phyloP scores from a whole-genome alignment of 768 basidiomycete species.

The Strobilomyces confusus region DNA sequence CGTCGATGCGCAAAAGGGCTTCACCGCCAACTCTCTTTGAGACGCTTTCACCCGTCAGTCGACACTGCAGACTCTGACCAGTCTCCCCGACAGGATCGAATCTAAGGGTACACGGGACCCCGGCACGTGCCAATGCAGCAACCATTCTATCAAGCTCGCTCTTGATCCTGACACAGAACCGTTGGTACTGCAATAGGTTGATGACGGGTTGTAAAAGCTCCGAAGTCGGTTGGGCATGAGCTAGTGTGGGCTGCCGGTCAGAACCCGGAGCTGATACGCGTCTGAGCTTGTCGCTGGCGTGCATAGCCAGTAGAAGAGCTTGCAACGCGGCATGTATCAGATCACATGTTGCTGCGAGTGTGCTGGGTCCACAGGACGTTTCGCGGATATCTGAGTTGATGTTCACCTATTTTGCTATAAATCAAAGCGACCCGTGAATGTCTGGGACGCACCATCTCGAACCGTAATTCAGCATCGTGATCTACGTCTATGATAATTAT shows the following conservation, averaged over 20 bases:
- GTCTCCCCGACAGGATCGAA: conserved; percentile 67
- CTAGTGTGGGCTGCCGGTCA: conserved; percentile 21
- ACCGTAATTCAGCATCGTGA: conserved; percentile 60
- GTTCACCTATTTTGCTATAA: conserved; percentile 33
- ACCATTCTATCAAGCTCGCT: conserved; percentile 52
- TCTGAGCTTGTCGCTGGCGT: conserved; percentile 43
- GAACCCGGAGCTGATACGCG: conserved; percentile 33
- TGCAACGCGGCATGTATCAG: conserved; percentile 64
- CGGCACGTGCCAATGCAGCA: conserved; percentile 45
- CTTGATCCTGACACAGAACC: conserved; percentile 63
- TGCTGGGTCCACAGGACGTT: conserved; percentile 9
- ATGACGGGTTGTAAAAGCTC: conserved; percentile 70
- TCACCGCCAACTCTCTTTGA: conserved; percentile 60
- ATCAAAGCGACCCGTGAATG: not conserved
- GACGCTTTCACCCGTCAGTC: conserved; percentile 40
- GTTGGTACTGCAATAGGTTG: conserved; percentile 75
- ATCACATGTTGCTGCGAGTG: conserved; percentile 47
- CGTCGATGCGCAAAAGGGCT: conserved; percentile 64
- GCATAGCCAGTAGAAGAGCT: conserved; percentile 60
- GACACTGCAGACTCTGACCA: conserved; percentile 50
- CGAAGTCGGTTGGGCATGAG: conserved; percentile 28
- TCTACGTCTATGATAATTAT: conserved; percentile 76
- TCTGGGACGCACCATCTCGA: conserved; percentile 59
- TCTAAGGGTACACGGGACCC: conserved; percentile 52
- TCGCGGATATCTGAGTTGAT: conserved; percentile 17